Evolutionary conservation across 164 flowering plant genomes (phyloP), one percentile per base, ranked within the genome.

Genomic region (Annona squamosa): DNA sequence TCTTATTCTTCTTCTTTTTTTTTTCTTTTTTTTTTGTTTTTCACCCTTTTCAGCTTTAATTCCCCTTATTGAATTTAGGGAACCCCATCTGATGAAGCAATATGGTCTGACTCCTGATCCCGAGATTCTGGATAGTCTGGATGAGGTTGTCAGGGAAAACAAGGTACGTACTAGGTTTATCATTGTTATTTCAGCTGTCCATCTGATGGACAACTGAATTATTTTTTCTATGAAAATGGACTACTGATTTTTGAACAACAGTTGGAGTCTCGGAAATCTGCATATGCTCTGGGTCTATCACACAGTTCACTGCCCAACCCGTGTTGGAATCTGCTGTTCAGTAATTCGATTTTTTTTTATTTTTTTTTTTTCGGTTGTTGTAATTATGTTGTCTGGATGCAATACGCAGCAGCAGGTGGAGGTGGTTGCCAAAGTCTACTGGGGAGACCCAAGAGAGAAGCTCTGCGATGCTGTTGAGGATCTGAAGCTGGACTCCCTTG

Each of bases 391-490:
- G 19, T 13, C 12, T 1, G 17, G 43, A 46, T 10, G 42, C 45
- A 6, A 18, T 41, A 13, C 43, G 68, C 13, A 52, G 37, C 59
- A 41, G 37, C 76, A 90, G 95, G 86, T 76, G 1, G 82, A 77
- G 68, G 88, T 88, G 78, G 79, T 86, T 75, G 77, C 82, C 0
- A 91, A 91, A 80, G 73, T 91, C 4, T 89, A 88, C 68, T 91
- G 97, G 93, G 96, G 96, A 0, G 97, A 91, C 82, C 80, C 97
- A 71, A 85, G 91, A 76, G 91, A 88, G 78, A 91, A 88, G 81
- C 70, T 91, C 6, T 84, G 84, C 43, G 88, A 85, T 67, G 91
- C 92, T 26, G 90, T 89, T 16, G 91, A 86, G 9, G 84, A 88
- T 67, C 87, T 89, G 63, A 85, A 86, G 79, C 88, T 91, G 42